Base-by-base conservation (phyloP, 1,139 yeast species). In the Geotrichum citri-aurantii region DNA sequence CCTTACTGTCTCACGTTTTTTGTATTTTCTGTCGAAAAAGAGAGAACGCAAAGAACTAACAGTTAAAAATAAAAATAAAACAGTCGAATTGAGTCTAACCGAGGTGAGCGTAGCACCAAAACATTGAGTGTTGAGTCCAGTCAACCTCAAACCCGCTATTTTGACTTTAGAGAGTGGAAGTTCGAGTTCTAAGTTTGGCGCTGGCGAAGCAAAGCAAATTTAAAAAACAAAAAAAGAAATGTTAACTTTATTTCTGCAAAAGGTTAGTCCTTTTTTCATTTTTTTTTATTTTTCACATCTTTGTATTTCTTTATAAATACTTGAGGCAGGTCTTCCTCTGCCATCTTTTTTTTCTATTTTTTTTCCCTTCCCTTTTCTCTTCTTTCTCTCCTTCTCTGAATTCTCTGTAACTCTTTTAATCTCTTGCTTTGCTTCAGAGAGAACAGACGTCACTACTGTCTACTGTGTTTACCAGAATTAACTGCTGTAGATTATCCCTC, bases 271-370 rank as follows among this genome's bases (percentile, higher is more conserved):
- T n/a, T 31, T 31, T 31, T 31, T 6, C 11, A 11, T 31, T 31
- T 31, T 31, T 5, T 6, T 31, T 31, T 31, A 31, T 31, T 31
- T 31, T 31, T 31, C 37, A 31, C n/a, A 31, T 10, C 37, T 3
- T 31, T 31, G n/a, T 10, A 3, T 31, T 14, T 31, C 40, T 31
- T 11, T 14, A 31, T 31, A 14, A 31, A 31, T 31, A 26, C 29
- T 7, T 26, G 29, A 26, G 29, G 29, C 89, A 96, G 96, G 96
- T 95, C n/a, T 89, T 70, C n/a, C 89, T 70, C 7, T 26, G 29
- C 29, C 33, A 50, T 54, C 46, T 47, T 52, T 56, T 52, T 50
- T 40, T 54, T 21, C 44, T 26, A 21, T 47, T 50, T 40, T 54
- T 21, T 47, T 26, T 21, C 33, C 29, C 29, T 26, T 7, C 29